A percentile compares a stretch with the other conserved stretches of the same genome.
Evolutionary conservation across 2,329 filamentous ascomycete species (phyloP).

Genomic region (Pseudopyrenochaeta lycopersici): DNA sequence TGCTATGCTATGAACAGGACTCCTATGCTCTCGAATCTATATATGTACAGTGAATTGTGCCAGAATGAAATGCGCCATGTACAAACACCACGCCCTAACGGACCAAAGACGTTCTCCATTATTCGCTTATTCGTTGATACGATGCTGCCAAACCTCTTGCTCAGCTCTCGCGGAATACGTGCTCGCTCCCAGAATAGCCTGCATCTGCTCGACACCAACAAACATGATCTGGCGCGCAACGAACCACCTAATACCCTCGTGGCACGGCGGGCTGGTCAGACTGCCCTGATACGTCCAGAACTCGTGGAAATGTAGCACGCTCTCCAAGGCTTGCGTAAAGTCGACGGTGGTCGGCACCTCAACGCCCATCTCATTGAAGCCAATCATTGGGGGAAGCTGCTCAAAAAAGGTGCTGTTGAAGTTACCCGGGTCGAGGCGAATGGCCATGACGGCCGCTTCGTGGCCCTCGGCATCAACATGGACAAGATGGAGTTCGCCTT

Average conservation of each 20-base stretch:
- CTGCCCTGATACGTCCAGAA: constrained; percentile 62
- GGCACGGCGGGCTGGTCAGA: constrained; percentile 59
- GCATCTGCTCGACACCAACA: constrained; percentile 59
- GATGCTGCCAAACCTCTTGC: constrained; percentile 58
- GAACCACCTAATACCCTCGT: constrained; percentile 59
- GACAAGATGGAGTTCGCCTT: constrained; percentile 61
- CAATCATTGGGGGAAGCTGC: constrained; percentile 54
- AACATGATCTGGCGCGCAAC: constrained; percentile 54
- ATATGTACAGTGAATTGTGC: neutral
- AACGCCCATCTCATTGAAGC: constrained; percentile 47
- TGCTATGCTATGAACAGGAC: no score
- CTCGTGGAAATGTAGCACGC: constrained; percentile 52
- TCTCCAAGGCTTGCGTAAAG: constrained; percentile 44
- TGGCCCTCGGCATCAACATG: constrained; percentile 55
- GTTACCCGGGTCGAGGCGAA: constrained; percentile 58
- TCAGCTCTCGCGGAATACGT: constrained; percentile 55
- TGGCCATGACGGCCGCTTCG: constrained; percentile 57
- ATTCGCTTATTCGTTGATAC: constrained; percentile 49
- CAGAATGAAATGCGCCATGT: neutral
- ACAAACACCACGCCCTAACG: neutral
- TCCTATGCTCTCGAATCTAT: no score
- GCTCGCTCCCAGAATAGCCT: constrained; percentile 55
- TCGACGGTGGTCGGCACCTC: constrained; percentile 37
- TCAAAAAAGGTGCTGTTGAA: constrained; percentile 51
- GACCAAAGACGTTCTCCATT: neutral